A percentile compares a stretch with the other conserved stretches of the same genome.
Evolutionary conservation across 2,329 filamentous ascomycete species (phyloP).

Genomic region (Claviceps paspali): DNA sequence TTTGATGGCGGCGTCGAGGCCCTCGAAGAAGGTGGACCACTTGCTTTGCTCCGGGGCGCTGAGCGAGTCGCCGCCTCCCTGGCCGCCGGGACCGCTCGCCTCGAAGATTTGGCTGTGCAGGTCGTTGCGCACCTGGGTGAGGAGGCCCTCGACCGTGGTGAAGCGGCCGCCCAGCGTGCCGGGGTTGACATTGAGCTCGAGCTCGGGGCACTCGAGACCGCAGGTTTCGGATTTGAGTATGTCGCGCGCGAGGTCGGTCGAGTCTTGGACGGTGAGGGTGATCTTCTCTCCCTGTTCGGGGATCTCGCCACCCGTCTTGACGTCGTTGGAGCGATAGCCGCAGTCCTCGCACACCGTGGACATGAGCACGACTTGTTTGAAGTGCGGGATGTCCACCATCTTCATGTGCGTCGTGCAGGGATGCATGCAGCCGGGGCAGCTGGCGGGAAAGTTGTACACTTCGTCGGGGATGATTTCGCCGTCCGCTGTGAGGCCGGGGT

Average conservation of each 20-base stretch:
- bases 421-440: slow-evolving; percentile 80
- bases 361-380: slow-evolving; percentile 95
- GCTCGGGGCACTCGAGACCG: slow-evolving; percentile 70
- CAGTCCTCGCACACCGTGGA: slow-evolving; percentile 83
- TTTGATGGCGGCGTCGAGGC: slow-evolving; percentile 61
- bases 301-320: slow-evolving; percentile 91
- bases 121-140: slow-evolving; percentile 86
- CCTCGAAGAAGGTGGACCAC: slow-evolving; percentile 71
- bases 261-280: slow-evolving; percentile 53
- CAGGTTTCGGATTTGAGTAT: slow-evolving; percentile 96
- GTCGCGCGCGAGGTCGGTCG: slow-evolving; percentile 70
- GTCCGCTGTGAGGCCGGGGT: slow-evolving; percentile 34
- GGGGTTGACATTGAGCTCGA: slow-evolving; percentile 75
- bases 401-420: slow-evolving; percentile 90
- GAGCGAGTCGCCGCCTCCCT: slow-evolving; percentile 74
- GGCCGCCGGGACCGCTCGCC: slow-evolving; percentile 35
- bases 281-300: slow-evolving; percentile 77
- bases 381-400: slow-evolving; percentile 95
- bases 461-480: slow-evolving; percentile 86
- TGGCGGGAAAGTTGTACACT: slow-evolving; percentile 83
- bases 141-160: slow-evolving; percentile 86
- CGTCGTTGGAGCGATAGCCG: slow-evolving; percentile 89
- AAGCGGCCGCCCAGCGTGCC: slow-evolving; percentile 92
- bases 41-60: slow-evolving; percentile 44
- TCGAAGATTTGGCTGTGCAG: slow-evolving; percentile 80